Base-by-base conservation (phyloP, 108 stramenopile species). In the Nitzschia sp. region DNA sequence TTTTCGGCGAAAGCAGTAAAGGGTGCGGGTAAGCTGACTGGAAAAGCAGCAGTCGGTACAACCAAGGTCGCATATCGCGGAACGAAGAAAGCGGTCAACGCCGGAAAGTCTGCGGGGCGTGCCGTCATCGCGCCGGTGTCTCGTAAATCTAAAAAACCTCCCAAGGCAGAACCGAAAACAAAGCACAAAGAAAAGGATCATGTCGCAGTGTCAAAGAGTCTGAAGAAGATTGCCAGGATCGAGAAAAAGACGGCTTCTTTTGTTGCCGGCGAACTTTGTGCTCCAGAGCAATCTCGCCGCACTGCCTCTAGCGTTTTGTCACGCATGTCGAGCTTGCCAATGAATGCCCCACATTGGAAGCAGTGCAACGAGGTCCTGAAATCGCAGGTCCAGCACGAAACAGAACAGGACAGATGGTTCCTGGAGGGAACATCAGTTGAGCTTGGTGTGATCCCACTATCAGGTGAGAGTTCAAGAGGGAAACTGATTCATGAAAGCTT, bases 371-470 rank as follows among this genome's bases (percentile, higher is more conserved):
- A 67, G 23, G 68, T 77, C 33, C 72, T 93, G 2, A 62, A 71
- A 33, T 45, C 73, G 31, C 83, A 88, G 56, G 63, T 87, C 29
- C 63, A 19, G 8, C 35, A 60, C n/a, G 57, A 72, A 53, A 77
- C 86, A 0, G 81, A 87, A 6, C 77, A 86, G 16, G 92, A 93
- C 46, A 64, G 76, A 19, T 80, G 82, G 64, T 96, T 96, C 55
- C 73, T 96, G 13, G 66, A 78, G 35, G 95, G 92, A 17, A 73
- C 78, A 22, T 75, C 88, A n/a, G 81, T 87, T 23, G 65, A 80
- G 47, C 73, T 82, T 50, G 91, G 87, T 9, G 88, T 89, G 2
- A 63, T 68, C 21, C 87, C 84, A 17, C 48, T 72, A 5, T 62
- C 73, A 32, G 58, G 38, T 9, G 57, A 79, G 35, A 75, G 53